A percentile compares a stretch with the other conserved stretches of the same genome.
Conservation (phyloP, 1,139 yeast species). For the Blastobotrys indianensis region DNA sequence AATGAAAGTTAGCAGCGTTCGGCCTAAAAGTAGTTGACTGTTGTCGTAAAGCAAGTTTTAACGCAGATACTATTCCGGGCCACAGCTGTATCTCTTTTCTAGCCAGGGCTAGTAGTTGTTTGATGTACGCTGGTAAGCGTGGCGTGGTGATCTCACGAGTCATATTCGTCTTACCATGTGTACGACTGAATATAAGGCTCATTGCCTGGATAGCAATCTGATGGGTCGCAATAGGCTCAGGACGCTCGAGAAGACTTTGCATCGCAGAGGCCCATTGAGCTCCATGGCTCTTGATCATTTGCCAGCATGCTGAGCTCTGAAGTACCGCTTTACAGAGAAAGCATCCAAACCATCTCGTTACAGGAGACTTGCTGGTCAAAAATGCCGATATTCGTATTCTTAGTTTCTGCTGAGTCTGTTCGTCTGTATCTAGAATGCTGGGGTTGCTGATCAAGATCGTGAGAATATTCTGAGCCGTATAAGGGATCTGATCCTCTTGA, state of each 20-base stretch:
- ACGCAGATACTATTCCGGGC: conserved; percentile 41
- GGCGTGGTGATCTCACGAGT: conserved; percentile 85
- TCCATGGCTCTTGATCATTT: conserved; percentile 44
- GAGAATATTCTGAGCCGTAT: conserved; percentile 18
- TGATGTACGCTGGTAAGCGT: conserved; percentile 57
- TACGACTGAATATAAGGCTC: conserved; percentile 45
- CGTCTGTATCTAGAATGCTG: conserved; percentile 19
- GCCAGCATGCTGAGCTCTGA: conserved; percentile 25
- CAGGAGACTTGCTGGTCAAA: conserved; percentile 30
- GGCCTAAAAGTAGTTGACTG: conserved; percentile 84
- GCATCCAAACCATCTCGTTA: conserved; percentile 33
- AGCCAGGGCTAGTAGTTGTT: conserved; percentile 42
- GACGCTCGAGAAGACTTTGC: conserved; percentile 51
- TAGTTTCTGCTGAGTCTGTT: conserved; percentile 31
- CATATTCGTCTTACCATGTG: conserved; percentile 76
- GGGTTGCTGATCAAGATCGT: conserved; percentile 18
- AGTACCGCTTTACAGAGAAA: conserved; percentile 29
- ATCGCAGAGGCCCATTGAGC: conserved; percentile 49
- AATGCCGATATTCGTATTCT: conserved; percentile 34
- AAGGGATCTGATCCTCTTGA: conserved; percentile 17
- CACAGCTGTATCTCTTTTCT: conserved; percentile 35
- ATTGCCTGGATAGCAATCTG: conserved; percentile 48
- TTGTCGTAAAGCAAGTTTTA: conserved; percentile 45
- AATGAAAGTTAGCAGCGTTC: conserved; percentile 55
- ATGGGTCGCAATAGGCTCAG: conserved; percentile 41